Evolutionary conservation across 164 flowering plant species (phyloP).

Genomic region (Vitis riparia): DNA sequence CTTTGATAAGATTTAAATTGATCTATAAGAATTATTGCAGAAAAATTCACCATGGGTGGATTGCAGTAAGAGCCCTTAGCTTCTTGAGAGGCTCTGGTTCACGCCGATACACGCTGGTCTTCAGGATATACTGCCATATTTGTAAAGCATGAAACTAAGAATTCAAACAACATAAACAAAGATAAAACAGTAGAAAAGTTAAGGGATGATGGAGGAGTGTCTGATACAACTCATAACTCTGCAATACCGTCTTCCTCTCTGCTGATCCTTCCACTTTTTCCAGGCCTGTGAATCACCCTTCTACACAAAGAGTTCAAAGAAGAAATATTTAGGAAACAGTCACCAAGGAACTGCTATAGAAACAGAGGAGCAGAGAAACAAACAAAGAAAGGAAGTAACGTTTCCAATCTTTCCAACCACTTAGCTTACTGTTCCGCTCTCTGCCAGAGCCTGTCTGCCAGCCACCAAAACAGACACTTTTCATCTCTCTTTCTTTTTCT

Average conservation of each 20-base stretch:
- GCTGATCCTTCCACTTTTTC: no score
- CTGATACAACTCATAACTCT: constrained; percentile 12
- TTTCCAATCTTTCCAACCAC: no score
- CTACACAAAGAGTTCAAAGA: no score
- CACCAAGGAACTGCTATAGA: no score
- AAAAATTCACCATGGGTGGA: neutral
- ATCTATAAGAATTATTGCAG: constrained; percentile 4
- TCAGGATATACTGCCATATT: constrained; percentile 20
- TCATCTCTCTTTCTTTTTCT: no score
- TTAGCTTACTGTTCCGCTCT: no score
- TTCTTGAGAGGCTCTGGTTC: constrained; percentile 18
- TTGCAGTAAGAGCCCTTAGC: constrained; percentile 8
- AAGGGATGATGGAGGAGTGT: neutral
- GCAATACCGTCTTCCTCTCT: neutral
- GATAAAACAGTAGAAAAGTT: neutral
- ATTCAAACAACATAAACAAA: neutral
- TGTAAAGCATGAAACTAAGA: neutral
- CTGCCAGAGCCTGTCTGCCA: no score
- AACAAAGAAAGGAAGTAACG: no score
- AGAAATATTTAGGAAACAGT: no score
- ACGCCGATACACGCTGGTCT: constrained; percentile 26
- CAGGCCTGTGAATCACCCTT: neutral
- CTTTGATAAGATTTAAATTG: no score
- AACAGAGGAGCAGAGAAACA: no score
- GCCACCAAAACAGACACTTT: no score